These are phyloP conservation scores for Penicillium malachiteum DNA, from an alignment of 495 filamentous ascomycete species.

Conservation along the genomic window DNA sequence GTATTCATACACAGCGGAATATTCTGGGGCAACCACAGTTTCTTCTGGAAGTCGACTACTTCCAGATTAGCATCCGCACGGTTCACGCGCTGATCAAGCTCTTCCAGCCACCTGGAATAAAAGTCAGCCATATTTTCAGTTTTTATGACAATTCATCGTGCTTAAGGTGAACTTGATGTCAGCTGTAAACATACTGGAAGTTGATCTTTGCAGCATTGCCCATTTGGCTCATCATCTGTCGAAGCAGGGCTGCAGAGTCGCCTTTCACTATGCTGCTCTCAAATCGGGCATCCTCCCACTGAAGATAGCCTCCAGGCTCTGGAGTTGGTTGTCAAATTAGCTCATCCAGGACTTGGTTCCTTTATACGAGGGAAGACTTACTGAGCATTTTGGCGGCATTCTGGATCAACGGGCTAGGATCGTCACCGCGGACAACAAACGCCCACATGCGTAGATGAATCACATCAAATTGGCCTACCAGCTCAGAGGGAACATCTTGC, in stretches of 20 bases:
- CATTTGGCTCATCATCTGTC: neutral
- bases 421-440: slow-evolving; percentile 23
- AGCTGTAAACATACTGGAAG: neutral
- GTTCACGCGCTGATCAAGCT: neutral
- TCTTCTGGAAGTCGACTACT: neutral
- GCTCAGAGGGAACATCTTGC: slow-evolving; percentile 17
- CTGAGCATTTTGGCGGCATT: slow-evolving; percentile 9
- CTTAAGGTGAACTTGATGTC: neutral
- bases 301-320: slow-evolving; percentile 35
- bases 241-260: neutral
- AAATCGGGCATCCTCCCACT: slow-evolving; percentile 34
- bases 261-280: slow-evolving; percentile 12
- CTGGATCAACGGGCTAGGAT: slow-evolving; percentile 14
- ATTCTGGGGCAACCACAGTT: neutral
- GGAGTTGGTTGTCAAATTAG: neutral
- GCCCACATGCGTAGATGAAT: slow-evolving; percentile 37
- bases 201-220: neutral
- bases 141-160: neutral
- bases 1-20: neutral
- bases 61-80: neutral
- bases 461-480: slow-evolving; percentile 34
- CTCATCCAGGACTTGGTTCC: neutral
- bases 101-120: neutral
- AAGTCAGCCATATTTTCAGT: neutral
- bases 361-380: neutral